Evolutionary conservation across 352 stramenopile species (phyloP).

Genomic region (Globisporangium okanoganense): DNA sequence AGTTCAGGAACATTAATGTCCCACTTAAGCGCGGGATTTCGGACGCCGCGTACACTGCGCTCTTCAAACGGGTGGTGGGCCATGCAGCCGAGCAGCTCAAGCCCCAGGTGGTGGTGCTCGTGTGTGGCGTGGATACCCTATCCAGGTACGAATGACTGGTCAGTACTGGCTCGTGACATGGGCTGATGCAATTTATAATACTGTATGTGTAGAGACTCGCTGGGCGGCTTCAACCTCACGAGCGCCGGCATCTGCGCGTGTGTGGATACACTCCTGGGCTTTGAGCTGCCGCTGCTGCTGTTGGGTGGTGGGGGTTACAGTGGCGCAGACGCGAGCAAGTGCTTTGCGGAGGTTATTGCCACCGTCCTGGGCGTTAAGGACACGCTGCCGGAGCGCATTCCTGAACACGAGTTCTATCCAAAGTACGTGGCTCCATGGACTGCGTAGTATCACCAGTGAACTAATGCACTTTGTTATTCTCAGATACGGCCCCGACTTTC

Average conservation of each 20-base stretch:
- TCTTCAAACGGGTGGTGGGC: conserved; percentile 40
- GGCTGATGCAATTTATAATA: background rate
- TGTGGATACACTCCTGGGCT: conserved; percentile 25
- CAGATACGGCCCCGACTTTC: conserved; percentile 14
- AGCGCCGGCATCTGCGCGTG: conserved; percentile 30
- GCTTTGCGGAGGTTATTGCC: conserved; percentile 46
- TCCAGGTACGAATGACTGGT: conserved; percentile 16
- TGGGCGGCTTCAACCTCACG: conserved; percentile 52
- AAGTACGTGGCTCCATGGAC: conserved; percentile 21
- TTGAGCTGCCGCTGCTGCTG: conserved; percentile 42
- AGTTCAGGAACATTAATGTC: conserved; percentile 58
- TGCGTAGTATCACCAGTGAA: background rate
- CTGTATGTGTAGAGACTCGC: conserved; percentile 16
- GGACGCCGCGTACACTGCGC: conserved; percentile 41
- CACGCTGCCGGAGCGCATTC: conserved; percentile 29
- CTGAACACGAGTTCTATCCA: conserved; percentile 57
- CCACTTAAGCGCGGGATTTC: conserved; percentile 49
- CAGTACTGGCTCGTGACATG: background rate
- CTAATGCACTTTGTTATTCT: background rate
- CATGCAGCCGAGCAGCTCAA: conserved; percentile 35
- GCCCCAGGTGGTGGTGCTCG: conserved; percentile 50
- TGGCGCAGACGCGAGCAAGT: conserved; percentile 49
- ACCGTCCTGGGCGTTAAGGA: conserved; percentile 29
- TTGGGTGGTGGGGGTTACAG: conserved; percentile 68
- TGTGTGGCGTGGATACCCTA: conserved; percentile 70